Evolutionary conservation across 345 rosid genomes (phyloP).

Genomic region (thale cress (Arabidopsis thaliana)): TAIR10.1 NC_003070.9:12750001-12750500

Average conservation of each 20-base stretch:
- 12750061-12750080: not conserved
- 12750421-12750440: not conserved
- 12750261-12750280: not conserved
- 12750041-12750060: constrained; percentile 57
- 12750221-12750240: constrained; percentile 12
- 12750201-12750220: constrained; percentile 21
- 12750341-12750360: constrained; percentile 46
- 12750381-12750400: constrained; percentile 37
- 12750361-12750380: constrained; percentile 26
- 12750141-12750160: not conserved
- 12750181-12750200: constrained; percentile 1
- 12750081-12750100: constrained; percentile 45
- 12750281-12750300: not conserved
- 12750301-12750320: not conserved
- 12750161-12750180: not conserved
- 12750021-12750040: constrained; percentile 49
- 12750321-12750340: constrained; percentile 22
- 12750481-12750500: constrained; percentile 15
- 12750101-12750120: constrained; percentile 48
- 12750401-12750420: too few species aligned
- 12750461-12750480: not conserved
- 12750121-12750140: constrained; percentile 38
- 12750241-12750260: constrained; percentile 17
- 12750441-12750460: not conserved
- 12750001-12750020: constrained; percentile 58